These are phyloP conservation scores for Ustanciosporium gigantosporum DNA, from an alignment of 1,284 basidiomycete genomes.

Conservation along the genomic window DNA sequence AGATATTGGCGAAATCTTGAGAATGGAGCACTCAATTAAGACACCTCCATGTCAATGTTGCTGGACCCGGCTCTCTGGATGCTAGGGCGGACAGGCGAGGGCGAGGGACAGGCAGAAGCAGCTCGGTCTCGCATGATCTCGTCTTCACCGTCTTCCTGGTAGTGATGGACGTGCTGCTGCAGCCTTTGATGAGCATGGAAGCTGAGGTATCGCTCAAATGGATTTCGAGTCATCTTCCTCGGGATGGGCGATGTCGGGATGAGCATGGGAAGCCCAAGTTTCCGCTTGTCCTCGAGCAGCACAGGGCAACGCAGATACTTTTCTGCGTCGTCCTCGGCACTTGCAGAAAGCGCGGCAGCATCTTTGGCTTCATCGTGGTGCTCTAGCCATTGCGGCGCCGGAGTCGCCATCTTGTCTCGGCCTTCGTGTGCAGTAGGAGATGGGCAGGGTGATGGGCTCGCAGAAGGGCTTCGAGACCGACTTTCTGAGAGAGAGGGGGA, in stretches of 20 bases:
- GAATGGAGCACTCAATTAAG: too few species aligned
- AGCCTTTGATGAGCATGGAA: slow-evolving; percentile 2
- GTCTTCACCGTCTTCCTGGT: not conserved
- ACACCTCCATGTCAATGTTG: not conserved
- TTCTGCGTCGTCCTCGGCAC: not conserved
- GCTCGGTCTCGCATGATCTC: not conserved
- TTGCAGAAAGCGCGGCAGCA: too few species aligned
- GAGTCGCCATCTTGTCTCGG: not conserved
- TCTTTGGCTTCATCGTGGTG: too few species aligned
- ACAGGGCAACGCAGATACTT: not conserved
- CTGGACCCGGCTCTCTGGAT: not conserved
- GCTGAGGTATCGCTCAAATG: slow-evolving; percentile 28
- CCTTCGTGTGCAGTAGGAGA: slow-evolving; percentile 1
- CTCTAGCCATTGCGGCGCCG: not conserved
- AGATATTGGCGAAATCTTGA: too few species aligned
- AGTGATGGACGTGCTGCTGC: not conserved
- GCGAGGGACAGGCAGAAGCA: not conserved
- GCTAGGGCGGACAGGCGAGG: not conserved
- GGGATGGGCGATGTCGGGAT: slow-evolving; percentile 36
- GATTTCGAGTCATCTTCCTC: slow-evolving; percentile 37
- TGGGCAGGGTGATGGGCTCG: slow-evolving; percentile 28
- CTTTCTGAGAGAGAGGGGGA: slow-evolving; percentile 24
- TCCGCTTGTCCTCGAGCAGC: slow-evolving; percentile 2
- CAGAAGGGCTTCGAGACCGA: slow-evolving; percentile 21
- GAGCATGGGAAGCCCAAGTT: slow-evolving; percentile 7